Base-by-base conservation (phyloP, 805 yeast species). In the Spathaspora boniae region DNA sequence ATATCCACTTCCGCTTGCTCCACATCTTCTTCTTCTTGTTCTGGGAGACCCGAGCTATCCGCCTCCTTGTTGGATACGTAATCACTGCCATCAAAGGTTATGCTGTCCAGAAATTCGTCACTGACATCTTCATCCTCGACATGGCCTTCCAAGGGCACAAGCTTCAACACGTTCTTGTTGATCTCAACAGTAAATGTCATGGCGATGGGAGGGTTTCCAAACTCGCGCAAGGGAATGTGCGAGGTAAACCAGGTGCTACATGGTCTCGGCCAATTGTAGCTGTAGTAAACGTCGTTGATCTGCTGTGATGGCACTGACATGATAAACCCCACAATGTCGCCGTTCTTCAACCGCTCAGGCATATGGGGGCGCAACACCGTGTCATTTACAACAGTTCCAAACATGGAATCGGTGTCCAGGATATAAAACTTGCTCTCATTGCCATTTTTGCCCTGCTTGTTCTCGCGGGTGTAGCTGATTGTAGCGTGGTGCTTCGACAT, bases 401-500 rank as follows among this genome's bases (percentile, higher is more conserved):
- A 66, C 14, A 65, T 62, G 5, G 70, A 64, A 18, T 42, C 42
- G 18, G 42, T 36, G 38, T 68, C 73, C 40, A 46, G 49, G 27
- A 62, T 33, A 24, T 34, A 47, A 22, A 65, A 47, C 8, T 24
- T 24, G 16, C 5, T 15, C 11, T 49, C 51, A 19, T 54, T 42
- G 9, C 16, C 11, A 26, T 36, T 29, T 34, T 38, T 40, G n/a
- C n/a, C n/a, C n/a, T n/a, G n/a, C 27, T 24, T 12, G n/a, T 17
- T 9, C 5, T 14, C 18, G 9, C 8, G n/a, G 11, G 21, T 32
- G 26, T 25, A 35, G 17, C 24, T 22, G 22, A 65, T 33, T 12
- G 40, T 36, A 7, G 71, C 72, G 42, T 68, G 73, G 4, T 42
- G 29, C 43, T 64, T 65, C 6, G 70, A 64, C 30, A 68, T 43